Evolutionary conservation across 2,329 filamentous ascomycete species (phyloP), one percentile per base, ranked within the genome.

Genomic region (Zalaria obscura): DNA sequence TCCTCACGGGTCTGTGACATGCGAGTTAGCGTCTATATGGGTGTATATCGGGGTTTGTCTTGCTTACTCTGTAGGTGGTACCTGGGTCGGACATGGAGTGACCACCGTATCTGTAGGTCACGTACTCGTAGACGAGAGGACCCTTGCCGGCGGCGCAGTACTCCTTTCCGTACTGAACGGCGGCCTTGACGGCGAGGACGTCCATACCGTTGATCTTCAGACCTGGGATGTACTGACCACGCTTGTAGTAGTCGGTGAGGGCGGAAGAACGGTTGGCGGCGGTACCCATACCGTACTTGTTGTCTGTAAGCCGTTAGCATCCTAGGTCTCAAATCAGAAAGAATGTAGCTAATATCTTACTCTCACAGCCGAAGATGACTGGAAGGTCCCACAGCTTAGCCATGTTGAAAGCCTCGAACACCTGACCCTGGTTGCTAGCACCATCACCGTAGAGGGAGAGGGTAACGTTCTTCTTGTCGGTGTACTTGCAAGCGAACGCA

Each of bases 351-450:
- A 10, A 10, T n/a, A 27, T 50, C 86, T 64, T 71, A 94, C 88
- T 98, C 75, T 98, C 91, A 67, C 91, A 98, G 54, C 86, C 88
- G 61, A 98, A 98, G 53, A 98, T 82, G 53, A 88, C 78, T 42
- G 91, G 91, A 38, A 98, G 73, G 56, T 91, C 88, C 91, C 91
- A 98, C 52, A 98, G 80, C 77, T 96, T 96, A 49, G 91, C 91
- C 91, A 98, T 98, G 80, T 98, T 98, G 78, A 93, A 98, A 48
- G 91, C 88, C 75, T 98, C 91, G 59, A 98, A 98, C 55, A 98
- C 91, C 70, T 98, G 91, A 51, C 91, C 91, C 74, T 98, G 91
- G 75, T 98, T 98, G 74, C 82, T 85, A 52, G 91, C 91, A 74
- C 91, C 91, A 58, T 98, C 91, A 73, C 91, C 91, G 68, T 98